Base-by-base conservation (phyloP, 2,329 filamentous ascomycete species). In the Ceratocystis ficicola region DNA sequence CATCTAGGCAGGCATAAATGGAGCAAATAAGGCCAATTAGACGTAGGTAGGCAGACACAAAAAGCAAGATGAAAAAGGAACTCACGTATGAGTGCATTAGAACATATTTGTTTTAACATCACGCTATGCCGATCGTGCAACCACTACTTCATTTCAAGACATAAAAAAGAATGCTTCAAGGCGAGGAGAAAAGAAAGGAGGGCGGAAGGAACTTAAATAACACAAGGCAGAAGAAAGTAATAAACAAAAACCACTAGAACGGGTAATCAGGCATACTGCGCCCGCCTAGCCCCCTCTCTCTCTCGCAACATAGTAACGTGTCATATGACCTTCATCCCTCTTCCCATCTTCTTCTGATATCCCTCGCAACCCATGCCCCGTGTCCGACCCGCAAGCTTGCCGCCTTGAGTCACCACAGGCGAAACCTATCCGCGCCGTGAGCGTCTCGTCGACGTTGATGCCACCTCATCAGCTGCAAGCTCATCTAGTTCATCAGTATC, bases 401-500 rank as follows among this genome's bases (percentile, higher is more conserved):
- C 48, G 8, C 44, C 57, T 22, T 28, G 32, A 59, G 57, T 36
- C 41, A 22, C 44, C 22, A 64, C 36, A 55, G 44, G 57, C 48
- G 64, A 41, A 48, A 52, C 62, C 64, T 68, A 64, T 44, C 66
- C 36, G 52, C 65, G 48, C 62, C 67, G 63, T 59, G 68, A 67
- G 60, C 68, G 62, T 52, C 68, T 67, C 32, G 63, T 64, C 32
- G 65, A 63, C 30, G 63, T 67, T 20, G 66, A 66, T 20, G 60
- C 63, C 50, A 61, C 67, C 30, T 68, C 76, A 57, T 82, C 80
- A 2, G 75, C 77, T 2, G 74, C 73, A 68, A 75, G 71, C 65
- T 81, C 79, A 61, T 81, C 80, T 60, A 81, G 78, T 15, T 81
- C 79, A 65, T 81, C 80, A 1, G 75, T 77, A 28, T 75, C 80